phyloP scores from a whole-genome alignment of 2,329 filamentous ascomycete genomes.

The Nannizziopsis barbatae region DNA sequence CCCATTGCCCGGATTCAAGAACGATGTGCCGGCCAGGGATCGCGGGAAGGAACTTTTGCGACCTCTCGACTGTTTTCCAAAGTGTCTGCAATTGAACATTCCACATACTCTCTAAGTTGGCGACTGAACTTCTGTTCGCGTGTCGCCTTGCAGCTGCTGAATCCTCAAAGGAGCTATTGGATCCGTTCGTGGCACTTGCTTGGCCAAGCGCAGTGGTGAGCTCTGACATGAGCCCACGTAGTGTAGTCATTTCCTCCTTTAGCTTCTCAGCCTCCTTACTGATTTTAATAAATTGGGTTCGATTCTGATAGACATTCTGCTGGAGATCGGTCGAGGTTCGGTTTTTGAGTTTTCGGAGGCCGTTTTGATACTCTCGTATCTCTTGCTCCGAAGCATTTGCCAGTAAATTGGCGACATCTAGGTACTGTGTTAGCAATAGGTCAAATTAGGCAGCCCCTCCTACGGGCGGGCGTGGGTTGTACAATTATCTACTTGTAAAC shows the following conservation, averaged over 20 bases:
- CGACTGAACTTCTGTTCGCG: constrained; percentile 83
- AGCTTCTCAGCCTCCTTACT: constrained; percentile 98
- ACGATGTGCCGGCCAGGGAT: constrained; percentile 85
- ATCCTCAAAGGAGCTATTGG: constrained; percentile 44
- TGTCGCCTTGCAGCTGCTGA: constrained; percentile 39
- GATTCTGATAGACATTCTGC: constrained; percentile 92
- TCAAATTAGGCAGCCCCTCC: background rate
- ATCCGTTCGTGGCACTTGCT: constrained; percentile 38
- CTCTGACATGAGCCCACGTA: constrained; percentile 84
- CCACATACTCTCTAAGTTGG: constrained; percentile 58
- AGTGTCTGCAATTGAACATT: constrained; percentile 61
- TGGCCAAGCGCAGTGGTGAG: constrained; percentile 59
- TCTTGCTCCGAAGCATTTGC: constrained; percentile 80
- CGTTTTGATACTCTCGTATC: constrained; percentile 68
- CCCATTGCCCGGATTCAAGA: constrained; percentile 84
- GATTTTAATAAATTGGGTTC: constrained; percentile 97
- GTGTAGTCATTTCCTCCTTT: constrained; percentile 85
- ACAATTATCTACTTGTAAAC: constrained; percentile 69
- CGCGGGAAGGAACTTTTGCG: constrained; percentile 90
- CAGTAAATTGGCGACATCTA: constrained; percentile 50
- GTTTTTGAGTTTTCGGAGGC: constrained; percentile 63
- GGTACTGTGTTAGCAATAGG: background rate
- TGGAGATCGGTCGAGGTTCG: constrained; percentile 75
- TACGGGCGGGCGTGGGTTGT: constrained; percentile 14
- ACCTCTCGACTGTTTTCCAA: constrained; percentile 96